Base-by-base conservation (phyloP, 2,329 filamentous ascomycete genomes). In the Xylaria sp. region DNA sequence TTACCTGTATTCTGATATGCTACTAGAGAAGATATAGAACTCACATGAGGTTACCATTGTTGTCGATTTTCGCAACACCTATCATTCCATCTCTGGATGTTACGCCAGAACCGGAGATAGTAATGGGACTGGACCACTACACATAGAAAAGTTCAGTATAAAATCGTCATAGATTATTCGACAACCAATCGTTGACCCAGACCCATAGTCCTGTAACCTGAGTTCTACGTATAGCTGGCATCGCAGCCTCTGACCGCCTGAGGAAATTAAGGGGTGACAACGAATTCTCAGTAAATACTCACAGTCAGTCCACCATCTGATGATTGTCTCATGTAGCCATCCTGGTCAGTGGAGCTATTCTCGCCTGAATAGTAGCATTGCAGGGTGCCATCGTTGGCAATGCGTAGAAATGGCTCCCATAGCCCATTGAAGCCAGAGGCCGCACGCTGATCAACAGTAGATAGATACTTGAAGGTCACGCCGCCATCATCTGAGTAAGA, bases 381-480 rank as follows among this genome's bases (percentile, higher is more conserved):
- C 27, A 83, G 62, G 2, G 75, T 74, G 0, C 80, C 80, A 60
- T 82, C 78, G 0, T 69, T 64, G 0, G 78, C 78, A 1, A 79
- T 68, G 5, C 81, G 75, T 22, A 84, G 57, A 66, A 83, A 83
- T 0, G 82, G 83, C 65, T 84, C 82, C 82, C 82, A 84, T 4
- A 79, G 73, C 2, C 82, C 82, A 36, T 80, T 80, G 15, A 67
- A 51, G 5, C 57, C 66, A 3, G 62, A 63, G 25, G 67, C 71
- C 5, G 68, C 61, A 2, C 72, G 73, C 66, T 78, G 64, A 42
- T 68, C 73, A 17, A 78, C 73, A 0, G 75, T 71, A 1, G 72
- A 72, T 1, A 79, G 75, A 65, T 77, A 82, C 13, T 65, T 64
- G 74, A 79, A 84, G 0, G 68, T 77, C 27, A 38, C 61, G 29